Percentiles rank a stretch among this genome's conserved stretches.
Evolutionary conservation across 768 basidiomycete genomes (phyloP).

Genomic region (Myochromella boudieri): DNA sequence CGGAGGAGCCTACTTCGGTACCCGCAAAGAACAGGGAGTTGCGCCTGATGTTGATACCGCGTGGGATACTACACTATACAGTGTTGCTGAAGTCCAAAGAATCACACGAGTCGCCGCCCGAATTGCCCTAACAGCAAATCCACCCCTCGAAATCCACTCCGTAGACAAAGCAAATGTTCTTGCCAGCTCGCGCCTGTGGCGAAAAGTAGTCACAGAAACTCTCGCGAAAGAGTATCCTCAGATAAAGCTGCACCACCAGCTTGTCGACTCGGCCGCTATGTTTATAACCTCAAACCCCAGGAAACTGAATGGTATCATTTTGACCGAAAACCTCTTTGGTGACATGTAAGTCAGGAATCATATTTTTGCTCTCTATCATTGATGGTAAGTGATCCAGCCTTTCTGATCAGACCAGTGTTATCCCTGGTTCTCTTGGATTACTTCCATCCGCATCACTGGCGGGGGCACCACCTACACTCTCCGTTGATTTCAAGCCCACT

Average conservation of each 20-base stretch:
- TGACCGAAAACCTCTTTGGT: conserved; percentile 96
- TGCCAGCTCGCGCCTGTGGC: conserved; percentile 91
- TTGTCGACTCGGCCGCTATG: conserved; percentile 98
- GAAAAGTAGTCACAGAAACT: conserved; percentile 88
- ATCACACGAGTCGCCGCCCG: conserved; percentile 96
- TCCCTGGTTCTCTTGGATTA: conserved; percentile 95
- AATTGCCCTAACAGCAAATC: conserved; percentile 79
- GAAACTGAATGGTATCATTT: conserved; percentile 91
- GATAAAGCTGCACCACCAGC: conserved; percentile 82
- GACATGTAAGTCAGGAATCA: conserved; percentile 74
- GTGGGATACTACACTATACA: conserved; percentile 94
- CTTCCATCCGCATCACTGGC: conserved; percentile 96
- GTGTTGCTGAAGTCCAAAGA: conserved; percentile 85
- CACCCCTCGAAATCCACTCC: conserved; percentile 87
- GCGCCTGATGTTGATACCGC: conserved; percentile 67
- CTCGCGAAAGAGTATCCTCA: conserved; percentile 86
- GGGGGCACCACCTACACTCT: conserved; percentile 71
- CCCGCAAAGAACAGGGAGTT: conserved; percentile 82
- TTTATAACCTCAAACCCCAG: conserved; percentile 85
- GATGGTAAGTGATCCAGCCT: conserved; percentile 49
- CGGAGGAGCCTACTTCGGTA: conserved; percentile 94
- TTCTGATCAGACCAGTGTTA: conserved; percentile 95
- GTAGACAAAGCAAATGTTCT: conserved; percentile 99
- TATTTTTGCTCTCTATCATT: conserved; percentile 2
- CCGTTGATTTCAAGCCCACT: conserved; percentile 71